Evolutionary conservation across 305 asterid species (phyloP), one percentile per base, ranked within the genome.

Genomic region (Fraxinus sp.): DNA sequence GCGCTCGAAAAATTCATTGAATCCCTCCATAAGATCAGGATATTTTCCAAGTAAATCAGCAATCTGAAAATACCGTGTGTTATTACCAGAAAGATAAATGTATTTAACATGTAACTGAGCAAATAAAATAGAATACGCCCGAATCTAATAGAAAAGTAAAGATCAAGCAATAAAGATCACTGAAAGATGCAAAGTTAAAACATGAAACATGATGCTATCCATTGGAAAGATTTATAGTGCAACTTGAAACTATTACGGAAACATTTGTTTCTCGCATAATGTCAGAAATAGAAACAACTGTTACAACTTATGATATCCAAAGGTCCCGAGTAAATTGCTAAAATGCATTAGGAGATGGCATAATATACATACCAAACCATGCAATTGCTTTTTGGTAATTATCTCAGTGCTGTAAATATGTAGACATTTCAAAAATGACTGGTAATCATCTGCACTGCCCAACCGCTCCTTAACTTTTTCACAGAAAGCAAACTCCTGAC

Each of bases 11-110:
- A 95, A 93, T 68, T 92, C 97, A 77, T 86, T 90, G 90, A 97
- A 95, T 70, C 97, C 98, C 80, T 95, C 98, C 98, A 95, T 90
- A 77, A 97, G 97, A 90, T 97, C 99, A 74, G 98, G 97, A 90
- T 92, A 88, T 57, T 93, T 97, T 84, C 97, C 98, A 79, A 97
- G 93, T 83, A 97, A 86, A 89, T 93, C 98, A 83, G 90, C 92
- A 87, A 95, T 94, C 99, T 97, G 74, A 83, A 49, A 88, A 39
- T 55, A 84, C 77, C 64, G 55, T 24, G 46, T 78, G 59, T 83
- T 75, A 90, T 86, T 76, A 52, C 49, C 83, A 44, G 20, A 49
- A 49, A 49, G 20, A 49, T 6, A 18, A 59, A 49, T 20, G 26
- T 24, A 55, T 44, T n/a, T 71, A 52, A 22, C 71, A 59, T 20